Evolutionary conservation across 305 asterid species (phyloP).

Genomic region (Fraxinus ornus): DNA sequence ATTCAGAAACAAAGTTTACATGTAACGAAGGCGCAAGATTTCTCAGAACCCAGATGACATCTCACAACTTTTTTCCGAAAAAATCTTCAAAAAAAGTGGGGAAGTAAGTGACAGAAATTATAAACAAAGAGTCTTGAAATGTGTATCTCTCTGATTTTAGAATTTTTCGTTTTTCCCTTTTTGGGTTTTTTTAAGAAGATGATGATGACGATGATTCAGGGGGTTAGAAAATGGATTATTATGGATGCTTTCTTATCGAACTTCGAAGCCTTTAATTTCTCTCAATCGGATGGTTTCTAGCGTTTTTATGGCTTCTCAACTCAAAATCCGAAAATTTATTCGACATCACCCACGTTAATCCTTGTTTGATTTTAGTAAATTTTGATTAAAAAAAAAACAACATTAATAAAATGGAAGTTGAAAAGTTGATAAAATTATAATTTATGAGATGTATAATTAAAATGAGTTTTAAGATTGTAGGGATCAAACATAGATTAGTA

Average conservation of each 20-base stretch:
- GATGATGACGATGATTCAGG: constrained; percentile 23
- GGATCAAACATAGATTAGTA: background rate
- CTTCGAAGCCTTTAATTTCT: background rate
- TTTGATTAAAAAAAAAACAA: too few species aligned
- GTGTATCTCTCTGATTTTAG: constrained; percentile 36
- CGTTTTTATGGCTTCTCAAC: background rate
- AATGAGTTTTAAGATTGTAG: too few species aligned
- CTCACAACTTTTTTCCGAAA: constrained; percentile 6
- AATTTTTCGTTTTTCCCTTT: constrained; percentile 4
- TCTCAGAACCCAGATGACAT: constrained; percentile 56
- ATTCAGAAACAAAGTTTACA: constrained; percentile 42
- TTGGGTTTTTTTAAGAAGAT: background rate
- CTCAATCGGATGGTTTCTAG: constrained; percentile 1
- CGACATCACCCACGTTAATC: background rate
- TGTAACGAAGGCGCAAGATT: constrained; percentile 51
- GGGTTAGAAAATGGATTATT: constrained; percentile 23
- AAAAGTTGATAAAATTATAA: background rate
- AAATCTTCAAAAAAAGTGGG: constrained; percentile 13
- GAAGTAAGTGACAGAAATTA: constrained; percentile 13
- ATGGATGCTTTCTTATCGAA: constrained; percentile 31
- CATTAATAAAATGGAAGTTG: too few species aligned
- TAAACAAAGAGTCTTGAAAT: constrained; percentile 23
- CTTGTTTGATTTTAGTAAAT: too few species aligned
- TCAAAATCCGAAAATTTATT: background rate
- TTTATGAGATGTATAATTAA: too few species aligned